phyloP scores from a whole-genome alignment of 192 early-diverging fungal genomes.

The Coemansia sp. region DNA sequence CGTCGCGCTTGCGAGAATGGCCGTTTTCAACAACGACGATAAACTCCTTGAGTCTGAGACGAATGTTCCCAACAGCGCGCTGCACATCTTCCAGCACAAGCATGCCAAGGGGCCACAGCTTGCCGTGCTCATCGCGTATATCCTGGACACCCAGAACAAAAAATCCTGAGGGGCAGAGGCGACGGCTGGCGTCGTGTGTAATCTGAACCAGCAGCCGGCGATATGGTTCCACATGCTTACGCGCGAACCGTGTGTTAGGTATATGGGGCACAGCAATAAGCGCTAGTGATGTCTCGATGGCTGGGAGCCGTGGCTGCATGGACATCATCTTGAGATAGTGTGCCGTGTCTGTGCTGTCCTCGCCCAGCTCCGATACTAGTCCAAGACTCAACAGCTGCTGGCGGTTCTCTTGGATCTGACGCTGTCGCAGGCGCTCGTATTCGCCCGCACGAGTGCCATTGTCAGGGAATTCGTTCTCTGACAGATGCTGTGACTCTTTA shows the following conservation, averaged over 20 bases:
- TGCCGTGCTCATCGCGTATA: slow-evolving; percentile 59
- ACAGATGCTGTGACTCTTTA: background rate
- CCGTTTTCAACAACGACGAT: slow-evolving; percentile 55
- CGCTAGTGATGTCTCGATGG: slow-evolving; percentile 39
- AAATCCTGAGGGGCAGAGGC: slow-evolving; percentile 64
- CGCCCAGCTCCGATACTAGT: slow-evolving; percentile 78
- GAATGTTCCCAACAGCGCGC: slow-evolving; percentile 51
- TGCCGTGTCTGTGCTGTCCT: slow-evolving; percentile 70
- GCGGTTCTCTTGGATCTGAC: slow-evolving; percentile 52
- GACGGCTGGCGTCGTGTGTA: slow-evolving; percentile 57
- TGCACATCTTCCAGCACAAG: slow-evolving; percentile 75
- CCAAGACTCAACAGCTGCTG: slow-evolving; percentile 59
- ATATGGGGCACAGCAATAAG: slow-evolving; percentile 69
- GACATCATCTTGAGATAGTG: slow-evolving; percentile 68
- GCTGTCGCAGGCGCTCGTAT: slow-evolving; percentile 53
- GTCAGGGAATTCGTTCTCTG: slow-evolving; percentile 32
- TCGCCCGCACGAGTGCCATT: slow-evolving; percentile 35
- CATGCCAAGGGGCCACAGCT: slow-evolving; percentile 75
- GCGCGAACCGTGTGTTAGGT: slow-evolving; percentile 45
- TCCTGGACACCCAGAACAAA: slow-evolving; percentile 74
- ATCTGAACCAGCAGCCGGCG: slow-evolving; percentile 65
- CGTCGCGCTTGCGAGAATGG: slow-evolving; percentile 50
- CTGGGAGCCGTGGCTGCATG: slow-evolving; percentile 43
- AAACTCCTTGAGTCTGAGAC: slow-evolving; percentile 56
- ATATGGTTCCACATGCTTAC: slow-evolving; percentile 59